Evolutionary conservation across 352 stramenopile genomes (phyloP), one percentile per base, ranked within the genome.

Genomic region (Phytophthora lateralis): DNA sequence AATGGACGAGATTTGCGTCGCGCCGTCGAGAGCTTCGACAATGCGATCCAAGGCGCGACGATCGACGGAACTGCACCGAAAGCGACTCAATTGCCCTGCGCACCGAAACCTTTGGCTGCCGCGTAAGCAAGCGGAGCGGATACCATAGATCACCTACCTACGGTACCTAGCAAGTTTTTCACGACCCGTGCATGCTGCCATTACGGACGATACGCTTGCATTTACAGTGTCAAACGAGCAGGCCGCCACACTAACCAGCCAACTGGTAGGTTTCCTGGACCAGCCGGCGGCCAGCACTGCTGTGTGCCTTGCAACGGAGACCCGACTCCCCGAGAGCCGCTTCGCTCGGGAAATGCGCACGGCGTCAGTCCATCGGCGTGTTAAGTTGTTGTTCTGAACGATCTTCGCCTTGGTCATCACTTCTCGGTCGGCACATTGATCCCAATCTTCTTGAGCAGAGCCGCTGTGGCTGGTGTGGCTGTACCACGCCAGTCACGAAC

Each of bases 371-470:
- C 11, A 50, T 30, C 30, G 4, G 21, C 41, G 8, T 18, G 47
- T 68, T 15, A 24, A 43, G 30, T 24, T 35, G 26, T 58, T 63
- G 53, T 41, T n/a, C 7, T 10, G 15, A 6, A 24, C 48, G 50
- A 14, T 41, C 21, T 24, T 26, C 12, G 24, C 20, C 20, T 52
- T 34, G 15, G 24, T 53, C 15, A 57, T 71, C 38, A 69, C 14
- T 58, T 62, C 15, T 76, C 54, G 11, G 43, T 71, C 6, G 71
- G 68, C 37, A 73, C 64, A 30, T 75, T 73, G 26, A 81, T 78
- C 14, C 73, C 73, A 39, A 81, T 78, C 35, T 75, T 81, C 38
- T 68, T 78, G 39, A 81, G 66, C 27, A 78, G 45, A 18, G 73
- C 65, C 17, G 73, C 66, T 17, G 73, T 81, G 11, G 29, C 69